Conservation (phyloP, 345 rosid genomes). For the Populus alba region DNA sequence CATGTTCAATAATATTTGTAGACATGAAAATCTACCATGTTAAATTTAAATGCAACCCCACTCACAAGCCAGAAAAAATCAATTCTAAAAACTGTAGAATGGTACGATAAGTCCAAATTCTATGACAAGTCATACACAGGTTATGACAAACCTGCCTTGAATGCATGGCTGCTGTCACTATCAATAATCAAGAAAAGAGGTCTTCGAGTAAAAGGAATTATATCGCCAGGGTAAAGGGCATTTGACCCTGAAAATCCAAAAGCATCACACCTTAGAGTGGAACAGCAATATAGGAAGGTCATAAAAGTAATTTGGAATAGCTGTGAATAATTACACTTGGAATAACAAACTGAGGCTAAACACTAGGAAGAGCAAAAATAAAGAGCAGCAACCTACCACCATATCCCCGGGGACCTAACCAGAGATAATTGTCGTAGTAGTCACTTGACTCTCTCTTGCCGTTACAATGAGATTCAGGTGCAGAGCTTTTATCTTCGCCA, state of each 20-base stretch:
- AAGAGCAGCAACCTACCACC: conserved; percentile 50
- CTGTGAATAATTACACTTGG: background rate
- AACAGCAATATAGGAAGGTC: background rate
- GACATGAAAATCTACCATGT: background rate
- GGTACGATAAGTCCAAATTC: conserved; percentile 1
- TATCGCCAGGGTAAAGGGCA: conserved; percentile 85
- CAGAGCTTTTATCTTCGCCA: conserved; percentile 46
- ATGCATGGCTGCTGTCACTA: conserved; percentile 97
- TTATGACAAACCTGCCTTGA: conserved; percentile 99
- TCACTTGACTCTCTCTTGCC: conserved; percentile 47
- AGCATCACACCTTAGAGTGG: conserved; percentile 7
- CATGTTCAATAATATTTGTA: background rate
- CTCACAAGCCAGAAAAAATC: background rate
- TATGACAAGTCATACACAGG: conserved; percentile 37
- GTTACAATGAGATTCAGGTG: conserved; percentile 48
- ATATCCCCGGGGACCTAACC: conserved; percentile 76
- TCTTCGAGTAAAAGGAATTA: conserved; percentile 88
- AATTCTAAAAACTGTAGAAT: background rate
- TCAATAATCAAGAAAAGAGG: conserved; percentile 93
- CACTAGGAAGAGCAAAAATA: background rate
- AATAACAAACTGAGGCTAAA: conserved; percentile 1
- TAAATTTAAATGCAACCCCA: background rate
- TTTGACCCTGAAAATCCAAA: conserved; percentile 53
- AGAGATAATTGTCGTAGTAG: conserved; percentile 46
- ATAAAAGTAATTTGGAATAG: background rate